Evolutionary conservation across 371 early-diverging fungal species (phyloP).

Genomic region (Apophysomyces ossiformis): DNA sequence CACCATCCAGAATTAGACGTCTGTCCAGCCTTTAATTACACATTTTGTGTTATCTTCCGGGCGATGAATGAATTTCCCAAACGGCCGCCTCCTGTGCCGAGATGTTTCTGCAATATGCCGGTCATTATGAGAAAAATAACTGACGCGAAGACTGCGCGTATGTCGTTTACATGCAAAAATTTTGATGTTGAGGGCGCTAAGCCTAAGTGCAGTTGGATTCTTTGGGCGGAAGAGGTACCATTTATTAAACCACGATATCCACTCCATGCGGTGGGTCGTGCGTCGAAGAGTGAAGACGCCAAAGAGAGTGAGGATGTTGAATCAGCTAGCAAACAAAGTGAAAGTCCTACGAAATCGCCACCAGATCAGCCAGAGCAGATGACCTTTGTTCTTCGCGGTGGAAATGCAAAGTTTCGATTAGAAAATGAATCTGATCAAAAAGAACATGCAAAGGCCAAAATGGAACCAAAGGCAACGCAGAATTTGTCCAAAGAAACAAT

Average conservation of each 20-base stretch:
- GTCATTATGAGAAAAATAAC: constrained; percentile 15
- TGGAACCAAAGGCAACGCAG: too few relatives aligned
- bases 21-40: constrained; percentile 52
- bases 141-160: not conserved
- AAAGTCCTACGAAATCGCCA: not conserved
- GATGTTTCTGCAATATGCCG: constrained; percentile 24
- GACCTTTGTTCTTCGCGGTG: too few relatives aligned
- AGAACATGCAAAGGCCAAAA: too few relatives aligned
- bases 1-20: constrained; percentile 38
- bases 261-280: not conserved
- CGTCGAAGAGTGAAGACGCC: not conserved
- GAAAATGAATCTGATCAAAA: too few relatives aligned
- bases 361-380: too few relatives aligned
- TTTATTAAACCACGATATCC: constrained; percentile 16
- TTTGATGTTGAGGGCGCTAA: constrained; percentile 28
- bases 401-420: too few relatives aligned
- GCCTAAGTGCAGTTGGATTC: constrained; percentile 39
- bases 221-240: constrained; percentile 33
- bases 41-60: constrained; percentile 46
- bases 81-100: constrained; percentile 13
- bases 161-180: constrained; percentile 39
- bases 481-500: not conserved
- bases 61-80: constrained; percentile 25
- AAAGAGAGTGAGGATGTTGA: not conserved
- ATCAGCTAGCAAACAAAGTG: not conserved